Evolutionary conservation across 2,329 filamentous ascomycete genomes (phyloP).

Genomic region (Fusarium brevicatenulatum): DNA sequence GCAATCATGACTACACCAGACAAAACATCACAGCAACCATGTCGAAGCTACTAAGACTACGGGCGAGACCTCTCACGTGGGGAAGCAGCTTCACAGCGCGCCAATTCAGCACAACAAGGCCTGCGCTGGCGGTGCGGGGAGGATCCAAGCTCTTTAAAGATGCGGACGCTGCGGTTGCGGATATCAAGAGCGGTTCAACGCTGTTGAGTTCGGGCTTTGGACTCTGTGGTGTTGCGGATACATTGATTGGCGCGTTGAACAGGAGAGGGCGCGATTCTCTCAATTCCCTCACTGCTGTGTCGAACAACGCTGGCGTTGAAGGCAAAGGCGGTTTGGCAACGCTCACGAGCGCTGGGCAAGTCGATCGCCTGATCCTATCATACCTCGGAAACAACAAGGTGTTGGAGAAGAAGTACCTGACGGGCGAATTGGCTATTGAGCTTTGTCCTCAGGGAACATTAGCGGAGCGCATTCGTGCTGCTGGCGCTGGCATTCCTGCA

Average conservation of each 20-base stretch:
- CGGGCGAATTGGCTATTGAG: constrained; percentile 78
- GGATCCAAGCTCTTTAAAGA: constrained; percentile 61
- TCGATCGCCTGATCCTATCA: constrained; percentile 77
- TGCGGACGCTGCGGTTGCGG: constrained; percentile 75
- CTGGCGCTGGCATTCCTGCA: constrained; percentile 79
- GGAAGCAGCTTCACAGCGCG: constrained; percentile 37
- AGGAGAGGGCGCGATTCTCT: constrained; percentile 68
- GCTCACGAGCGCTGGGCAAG: constrained; percentile 74
- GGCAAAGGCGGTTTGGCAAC: constrained; percentile 74
- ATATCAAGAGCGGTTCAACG: constrained; percentile 75
- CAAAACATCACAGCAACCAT: constrained; percentile 13
- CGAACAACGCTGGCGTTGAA: constrained; percentile 81
- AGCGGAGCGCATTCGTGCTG: constrained; percentile 76
- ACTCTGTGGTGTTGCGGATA: constrained; percentile 82
- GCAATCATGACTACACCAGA: constrained; percentile 7
- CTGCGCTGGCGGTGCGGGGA: constrained; percentile 9
- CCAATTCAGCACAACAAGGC: constrained; percentile 36
- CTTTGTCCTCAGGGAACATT: constrained; percentile 81
- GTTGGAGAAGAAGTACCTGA: constrained; percentile 78
- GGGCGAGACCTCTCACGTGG: constrained; percentile 29
- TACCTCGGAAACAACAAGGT: constrained; percentile 83
- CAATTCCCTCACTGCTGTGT: constrained; percentile 77
- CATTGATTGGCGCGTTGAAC: constrained; percentile 75
- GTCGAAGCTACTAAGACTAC: constrained; percentile 25
- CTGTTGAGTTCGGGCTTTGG: constrained; percentile 84